These are phyloP conservation scores for Penicillium sp. DNA, from an alignment of 2,329 filamentous ascomycete genomes.

Conservation along the genomic window DNA sequence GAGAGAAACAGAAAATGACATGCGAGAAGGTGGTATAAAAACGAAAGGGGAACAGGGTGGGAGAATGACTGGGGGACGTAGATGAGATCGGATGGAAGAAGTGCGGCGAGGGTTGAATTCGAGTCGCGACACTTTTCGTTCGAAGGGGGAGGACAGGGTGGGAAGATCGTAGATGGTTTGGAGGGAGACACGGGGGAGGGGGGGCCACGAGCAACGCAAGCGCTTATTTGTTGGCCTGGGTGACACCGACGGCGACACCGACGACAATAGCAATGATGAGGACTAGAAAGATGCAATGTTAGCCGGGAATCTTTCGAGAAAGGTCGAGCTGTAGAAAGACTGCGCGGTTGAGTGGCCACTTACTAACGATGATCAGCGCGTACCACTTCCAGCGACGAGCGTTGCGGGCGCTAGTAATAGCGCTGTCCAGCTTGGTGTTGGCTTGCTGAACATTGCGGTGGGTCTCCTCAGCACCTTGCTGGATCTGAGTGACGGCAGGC, in stretches of 20 bases:
- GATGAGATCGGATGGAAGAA: constrained; percentile 16
- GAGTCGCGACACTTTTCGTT: constrained; percentile 14
- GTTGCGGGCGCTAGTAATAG: constrained; percentile 77
- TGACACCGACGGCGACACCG: constrained; percentile 54
- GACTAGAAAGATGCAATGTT: constrained; percentile 41
- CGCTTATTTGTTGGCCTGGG: constrained; percentile 35
- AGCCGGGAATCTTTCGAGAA: constrained; percentile 7
- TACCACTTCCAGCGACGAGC: constrained; percentile 96
- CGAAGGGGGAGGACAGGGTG: constrained; percentile 10
- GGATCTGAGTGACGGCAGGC: constrained; percentile 75
- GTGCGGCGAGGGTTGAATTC: not conserved
- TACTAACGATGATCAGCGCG: constrained; percentile 74
- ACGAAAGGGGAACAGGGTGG: constrained; percentile 21
- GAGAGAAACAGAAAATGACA: constrained; percentile 19
- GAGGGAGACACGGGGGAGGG: constrained; percentile 8
- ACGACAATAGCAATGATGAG: constrained; percentile 59
- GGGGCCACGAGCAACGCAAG: not conserved
- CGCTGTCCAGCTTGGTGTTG: constrained; percentile 79
- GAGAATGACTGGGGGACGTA: constrained; percentile 8
- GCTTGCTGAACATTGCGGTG: constrained; percentile 82
- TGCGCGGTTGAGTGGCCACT: constrained; percentile 41
- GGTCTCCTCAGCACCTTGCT: constrained; percentile 84
- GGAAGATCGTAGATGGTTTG: constrained; percentile 19
- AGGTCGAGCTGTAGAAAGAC: not conserved
- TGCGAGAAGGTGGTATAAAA: constrained; percentile 34